Evolutionary conservation across 139 green algal genomes (phyloP), one percentile per base, ranked within the genome.

Genomic region (Coelastrella sp.): DNA sequence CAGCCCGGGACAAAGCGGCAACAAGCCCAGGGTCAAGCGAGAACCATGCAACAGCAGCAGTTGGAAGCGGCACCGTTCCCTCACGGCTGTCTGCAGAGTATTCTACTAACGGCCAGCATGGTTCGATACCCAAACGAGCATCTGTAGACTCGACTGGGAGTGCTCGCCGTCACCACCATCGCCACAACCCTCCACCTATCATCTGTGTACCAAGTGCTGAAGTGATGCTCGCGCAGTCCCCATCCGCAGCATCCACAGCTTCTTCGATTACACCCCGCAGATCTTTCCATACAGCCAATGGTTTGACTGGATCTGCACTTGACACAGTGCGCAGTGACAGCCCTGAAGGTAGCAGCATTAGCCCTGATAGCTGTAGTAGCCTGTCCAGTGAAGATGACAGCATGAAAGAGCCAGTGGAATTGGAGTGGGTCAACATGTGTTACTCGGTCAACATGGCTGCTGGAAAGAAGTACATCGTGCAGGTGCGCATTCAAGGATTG

Each of bases 391-490:
- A 77, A 7, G 68, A 77, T 57, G 68, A 77, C 30, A 32, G 27
- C 53, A 64, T 19, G 21, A 19, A n/a, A n/a, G n/a, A 38, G 19
- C 35, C 25, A 38, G 75, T 82, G 23, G 30, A 82, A 38, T 50
- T 85, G 79, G 57, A 85, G 30, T 85, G 79, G 79, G 35, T 41
- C 21, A 78, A 85, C 79, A 62, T 85, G 62, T 85, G 63, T 50
- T 85, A 69, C 48, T 38, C 41, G 34, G 79, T 85, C 11, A 75
- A 75, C 30, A 17, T 68, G 25, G 21, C 62, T 32, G 63, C 45
- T 34, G 45, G 79, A 5, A 51, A 11, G 17, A 75, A 67, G 79
- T 27, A 37, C 32, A 85, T 78, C 32, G 30, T 82, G 30, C 51
- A 82, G 75, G 75, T 82, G 35, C n/a, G n/a, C n/a, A n/a, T n/a